A percentile compares a stretch with the other conserved stretches of the same genome.
Evolutionary conservation across 2,329 filamentous ascomycete species (phyloP).

Genomic region (Nemania serpens): DNA sequence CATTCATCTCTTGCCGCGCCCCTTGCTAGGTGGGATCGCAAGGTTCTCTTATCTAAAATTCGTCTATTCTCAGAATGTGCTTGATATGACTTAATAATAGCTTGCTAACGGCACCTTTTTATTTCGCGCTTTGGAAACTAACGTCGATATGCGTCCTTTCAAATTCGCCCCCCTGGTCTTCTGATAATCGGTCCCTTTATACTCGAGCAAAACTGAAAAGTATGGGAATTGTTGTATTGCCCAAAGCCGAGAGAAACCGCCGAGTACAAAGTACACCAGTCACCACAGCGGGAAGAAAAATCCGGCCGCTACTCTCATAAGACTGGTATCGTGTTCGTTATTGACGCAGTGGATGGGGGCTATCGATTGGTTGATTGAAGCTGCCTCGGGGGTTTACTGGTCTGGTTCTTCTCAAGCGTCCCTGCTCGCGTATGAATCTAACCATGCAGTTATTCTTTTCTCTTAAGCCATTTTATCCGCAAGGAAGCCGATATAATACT

Average conservation of each 20-base stretch:
- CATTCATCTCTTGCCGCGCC: too few species aligned
- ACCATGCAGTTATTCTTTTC: not conserved
- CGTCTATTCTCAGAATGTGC: too few species aligned
- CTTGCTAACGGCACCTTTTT: not conserved
- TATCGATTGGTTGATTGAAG: not conserved
- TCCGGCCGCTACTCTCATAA: not conserved
- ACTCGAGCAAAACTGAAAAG: not conserved
- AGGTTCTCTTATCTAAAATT: too few species aligned
- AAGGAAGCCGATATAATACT: constrained; percentile 82
- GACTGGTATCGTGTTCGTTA: constrained; percentile 2
- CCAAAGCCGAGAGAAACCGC: constrained; percentile 15
- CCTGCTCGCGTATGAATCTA: too few species aligned
- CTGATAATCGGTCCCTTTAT: not conserved
- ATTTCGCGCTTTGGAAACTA: not conserved
- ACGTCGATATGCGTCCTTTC: not conserved
- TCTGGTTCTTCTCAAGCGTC: not conserved
- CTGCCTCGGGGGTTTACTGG: not conserved
- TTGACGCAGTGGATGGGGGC: not conserved
- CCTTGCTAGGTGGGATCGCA: too few species aligned
- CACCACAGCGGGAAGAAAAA: too few species aligned
- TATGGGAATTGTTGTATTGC: constrained; percentile 36
- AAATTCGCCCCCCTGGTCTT: not conserved
- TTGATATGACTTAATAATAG: too few species aligned
- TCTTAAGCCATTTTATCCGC: constrained; percentile 53
- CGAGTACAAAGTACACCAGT: too few species aligned